Conservation (phyloP, 495 filamentous ascomycete species). For the Xanthoparmelia taractica region DNA sequence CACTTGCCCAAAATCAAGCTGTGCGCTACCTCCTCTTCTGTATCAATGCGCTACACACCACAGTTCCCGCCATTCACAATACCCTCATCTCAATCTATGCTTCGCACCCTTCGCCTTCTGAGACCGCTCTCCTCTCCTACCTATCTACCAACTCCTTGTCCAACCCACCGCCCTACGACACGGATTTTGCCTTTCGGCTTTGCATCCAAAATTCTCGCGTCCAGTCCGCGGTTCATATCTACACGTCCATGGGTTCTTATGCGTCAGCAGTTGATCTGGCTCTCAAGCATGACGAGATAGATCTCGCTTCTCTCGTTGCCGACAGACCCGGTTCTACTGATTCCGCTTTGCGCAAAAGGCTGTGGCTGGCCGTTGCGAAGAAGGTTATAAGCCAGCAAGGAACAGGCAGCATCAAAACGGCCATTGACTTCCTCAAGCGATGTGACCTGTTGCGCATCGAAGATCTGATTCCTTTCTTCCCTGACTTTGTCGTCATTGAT, state of each 20-base stretch:
- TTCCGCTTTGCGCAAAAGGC: constrained; percentile 76
- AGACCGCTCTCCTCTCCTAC: constrained; percentile 77
- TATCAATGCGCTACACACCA: constrained; percentile 76
- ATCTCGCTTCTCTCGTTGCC: constrained; percentile 82
- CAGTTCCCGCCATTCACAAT: constrained; percentile 90
- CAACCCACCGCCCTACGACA: constrained; percentile 75
- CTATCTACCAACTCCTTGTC: constrained; percentile 64
- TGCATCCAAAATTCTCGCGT: constrained; percentile 91
- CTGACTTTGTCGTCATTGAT: constrained; percentile 97
- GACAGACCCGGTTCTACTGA: constrained; percentile 68
- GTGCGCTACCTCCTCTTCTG: constrained; percentile 89
- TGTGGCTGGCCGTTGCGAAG: constrained; percentile 90
- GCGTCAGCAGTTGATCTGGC: constrained; percentile 86
- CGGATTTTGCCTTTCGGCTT: constrained; percentile 92
- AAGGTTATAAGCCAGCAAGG: constrained; percentile 76
- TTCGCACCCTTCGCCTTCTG: constrained; percentile 70
- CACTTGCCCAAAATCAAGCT: constrained; percentile 73
- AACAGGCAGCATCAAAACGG: constrained; percentile 75
- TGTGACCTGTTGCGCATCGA: constrained; percentile 91
- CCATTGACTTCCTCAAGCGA: constrained; percentile 85
- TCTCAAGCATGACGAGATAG: constrained; percentile 77
- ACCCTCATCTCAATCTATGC: constrained; percentile 95
- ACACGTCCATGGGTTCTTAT: constrained; percentile 90
- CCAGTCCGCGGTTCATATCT: constrained; percentile 90
- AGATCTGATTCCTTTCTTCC: constrained; percentile 96